Base-by-base conservation (phyloP, 176 grass and related monocot species). In the Neostapfia colusana region DNA sequence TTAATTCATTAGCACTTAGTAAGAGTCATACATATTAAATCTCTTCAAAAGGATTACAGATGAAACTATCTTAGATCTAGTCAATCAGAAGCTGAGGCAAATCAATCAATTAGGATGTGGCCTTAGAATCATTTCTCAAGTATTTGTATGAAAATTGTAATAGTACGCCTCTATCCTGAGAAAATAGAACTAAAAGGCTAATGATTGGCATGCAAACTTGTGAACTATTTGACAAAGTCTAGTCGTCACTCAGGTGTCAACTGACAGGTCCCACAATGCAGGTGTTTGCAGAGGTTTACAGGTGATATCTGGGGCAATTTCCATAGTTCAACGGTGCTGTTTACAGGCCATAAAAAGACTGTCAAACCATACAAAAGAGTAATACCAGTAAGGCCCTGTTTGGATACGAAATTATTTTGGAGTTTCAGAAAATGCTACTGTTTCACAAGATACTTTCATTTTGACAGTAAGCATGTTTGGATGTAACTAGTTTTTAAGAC, bases 221-320 rank as follows among this genome's bases (percentile, higher is more conserved):
- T 18, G 8, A 15, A 77, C 11, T 62, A 82, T 20, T 14, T 64
- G 24, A 14, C 13, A 82, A 81, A 82, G 17, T 53, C 34, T 46
- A 20, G 10, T 56, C 26, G 41, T 13, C 23, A 71, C 54, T 36
- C 21, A 23, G 13, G 14, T 1, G 2, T 58, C 18, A 26, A 72
- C 16, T 16, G 45, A 48, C 39, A 28, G 0, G 1, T 49, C 34
- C 0, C 17, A 16, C 31, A 41, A 21, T 23, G 10, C 1, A 2
- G 45, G 45, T 5, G 4, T 48, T 48, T 48, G 45, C 45, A 5
- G 45, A 48, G 45, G 4, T 48, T 48, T 48, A 48, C 45, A 48
- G 14, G 21, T 1, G 9, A 58, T 26, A 58, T 13, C 10, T 26
- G 45, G 23, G 21, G 55, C n/a, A 25, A 58, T 24, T 58, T 26